Evolutionary conservation across 2,329 filamentous ascomycete genomes (phyloP), one percentile per base, ranked within the genome.

Genomic region (Periglandula ipomoeae): DNA sequence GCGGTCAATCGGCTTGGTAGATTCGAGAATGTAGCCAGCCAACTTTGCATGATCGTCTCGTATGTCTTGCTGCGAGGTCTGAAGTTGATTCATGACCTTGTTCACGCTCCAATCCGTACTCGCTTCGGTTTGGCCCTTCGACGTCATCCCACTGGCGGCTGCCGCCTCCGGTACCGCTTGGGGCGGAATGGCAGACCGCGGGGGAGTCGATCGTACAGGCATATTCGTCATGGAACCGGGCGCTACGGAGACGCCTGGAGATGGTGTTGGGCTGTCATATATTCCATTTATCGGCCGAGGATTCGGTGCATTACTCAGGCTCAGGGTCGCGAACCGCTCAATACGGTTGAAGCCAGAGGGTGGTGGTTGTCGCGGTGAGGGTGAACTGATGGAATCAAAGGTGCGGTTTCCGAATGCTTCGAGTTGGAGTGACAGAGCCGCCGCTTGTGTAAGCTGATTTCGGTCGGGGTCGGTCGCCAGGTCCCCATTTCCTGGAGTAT

Each of bases 11-110:
- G 65, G 64, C 39, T 67, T 68, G 47, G 72, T 71, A 11, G 71
- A 68, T 50, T 72, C 66, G 30, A 78, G 65, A 27, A 70, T 64
- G 48, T 72, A 69, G 5, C 71, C 62, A 3, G 70, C 67, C 15
- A 76, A 65, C 22, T 64, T 67, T 6, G 70, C 66, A 49, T 78
- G 72, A 34, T 70, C 67, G 11, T 67, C 61, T 45, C 68, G 66
- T 24, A 79, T 70, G 22, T 74, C 69, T 30, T 62, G 60, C 15
- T 69, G 65, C 45, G 71, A 69, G 2, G 60, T 52, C 8, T 59
- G 62, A 24, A 79, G 63, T 5, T 64, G 60, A 5, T 59, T 54
- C 30, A 69, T 69, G n/a, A 78, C 62, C 47, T 69, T 67, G 2
- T 66, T 62, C 17, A 70, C 58, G 2, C 70, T 70, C 70, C 72